Evolutionary conservation across 2,329 filamentous ascomycete species (phyloP).

Genomic region (Aspergillus tubingensis): DNA sequence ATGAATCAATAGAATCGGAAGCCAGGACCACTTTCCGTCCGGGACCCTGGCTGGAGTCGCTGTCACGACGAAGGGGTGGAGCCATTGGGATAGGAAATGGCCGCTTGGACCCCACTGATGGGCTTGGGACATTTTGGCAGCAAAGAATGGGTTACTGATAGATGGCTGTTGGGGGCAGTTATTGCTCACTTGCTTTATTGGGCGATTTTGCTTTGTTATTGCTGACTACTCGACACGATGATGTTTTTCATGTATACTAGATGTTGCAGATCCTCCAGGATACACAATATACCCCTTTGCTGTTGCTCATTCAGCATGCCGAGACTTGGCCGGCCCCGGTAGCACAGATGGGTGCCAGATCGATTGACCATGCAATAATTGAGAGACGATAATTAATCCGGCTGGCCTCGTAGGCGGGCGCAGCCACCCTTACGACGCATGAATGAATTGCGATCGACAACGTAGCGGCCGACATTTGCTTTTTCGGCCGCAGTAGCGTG

Average conservation of each 20-base stretch:
- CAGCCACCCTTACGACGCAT: background rate
- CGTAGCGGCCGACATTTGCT: slow-evolving; percentile 2
- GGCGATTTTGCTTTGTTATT: background rate
- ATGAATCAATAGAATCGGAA: background rate
- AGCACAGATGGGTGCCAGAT: background rate
- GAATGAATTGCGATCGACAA: slow-evolving; percentile 1
- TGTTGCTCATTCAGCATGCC: background rate
- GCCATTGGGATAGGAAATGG: background rate
- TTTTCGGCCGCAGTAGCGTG: slow-evolving; percentile 8
- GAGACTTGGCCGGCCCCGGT: slow-evolving; percentile 1
- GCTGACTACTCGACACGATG: background rate
- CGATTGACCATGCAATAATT: background rate
- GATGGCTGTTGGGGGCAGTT: background rate
- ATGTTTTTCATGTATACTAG: background rate
- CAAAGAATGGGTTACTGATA: slow-evolving; percentile 29
- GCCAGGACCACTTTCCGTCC: background rate
- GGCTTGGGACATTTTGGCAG: slow-evolving; percentile 24
- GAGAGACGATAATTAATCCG: background rate
- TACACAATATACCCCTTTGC: background rate
- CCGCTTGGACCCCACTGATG: background rate
- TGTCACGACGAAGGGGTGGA: background rate
- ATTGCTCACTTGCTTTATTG: background rate
- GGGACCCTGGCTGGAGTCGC: background rate
- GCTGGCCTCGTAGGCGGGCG: too few species aligned
- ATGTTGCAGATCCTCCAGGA: background rate